A percentile compares a stretch with the other conserved stretches of the same genome.
These are phyloP conservation scores for Pisolithus albus DNA, from an alignment of 768 basidiomycete genomes.

Conservation along the genomic window DNA sequence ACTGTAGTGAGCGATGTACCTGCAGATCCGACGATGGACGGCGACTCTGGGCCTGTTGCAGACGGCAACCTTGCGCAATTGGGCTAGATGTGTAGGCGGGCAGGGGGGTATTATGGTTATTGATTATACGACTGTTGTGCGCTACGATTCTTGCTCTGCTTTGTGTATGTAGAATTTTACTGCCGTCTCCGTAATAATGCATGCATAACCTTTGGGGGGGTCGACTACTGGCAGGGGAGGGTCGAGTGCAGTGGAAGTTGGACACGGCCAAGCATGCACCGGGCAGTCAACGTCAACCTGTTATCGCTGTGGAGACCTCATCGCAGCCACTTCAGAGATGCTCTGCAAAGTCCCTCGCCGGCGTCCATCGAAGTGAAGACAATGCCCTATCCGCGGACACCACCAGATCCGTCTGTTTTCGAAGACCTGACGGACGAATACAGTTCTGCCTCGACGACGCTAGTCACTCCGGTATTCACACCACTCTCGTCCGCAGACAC, in stretches of 20 bases:
- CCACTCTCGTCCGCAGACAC: conserved; percentile 21
- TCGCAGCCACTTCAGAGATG: conserved; percentile 17
- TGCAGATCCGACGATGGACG: conserved; percentile 38
- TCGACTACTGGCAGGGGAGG: too few species aligned
- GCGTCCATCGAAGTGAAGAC: conserved; percentile 30
- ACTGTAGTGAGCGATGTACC: conserved; percentile 49
- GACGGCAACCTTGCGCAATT: conserved; percentile 53
- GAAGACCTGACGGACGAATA: conserved; percentile 33
- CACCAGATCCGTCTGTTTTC: conserved; percentile 31
- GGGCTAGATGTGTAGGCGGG: conserved; percentile 20
- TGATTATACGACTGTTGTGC: conserved; percentile 14
- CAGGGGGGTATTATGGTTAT: conserved; percentile 22
- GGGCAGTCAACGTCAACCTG: conserved; percentile 11
- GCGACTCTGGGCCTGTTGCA: conserved; percentile 46
- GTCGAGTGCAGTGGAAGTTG: too few species aligned
- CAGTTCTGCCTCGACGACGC: conserved; percentile 7
- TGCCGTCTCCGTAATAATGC: not conserved
- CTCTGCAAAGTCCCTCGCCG: conserved; percentile 27
- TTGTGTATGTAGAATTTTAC: conserved; percentile 1
- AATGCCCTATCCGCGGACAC: conserved; percentile 27
- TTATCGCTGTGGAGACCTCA: conserved; percentile 12
- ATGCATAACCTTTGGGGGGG: too few species aligned
- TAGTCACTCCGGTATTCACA: conserved; percentile 5
- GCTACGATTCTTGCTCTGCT: not conserved
- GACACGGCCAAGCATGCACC: not conserved